Evolutionary conservation across 2,329 filamentous ascomycete genomes (phyloP).

Genomic region (Aspergillus uvarum): DNA sequence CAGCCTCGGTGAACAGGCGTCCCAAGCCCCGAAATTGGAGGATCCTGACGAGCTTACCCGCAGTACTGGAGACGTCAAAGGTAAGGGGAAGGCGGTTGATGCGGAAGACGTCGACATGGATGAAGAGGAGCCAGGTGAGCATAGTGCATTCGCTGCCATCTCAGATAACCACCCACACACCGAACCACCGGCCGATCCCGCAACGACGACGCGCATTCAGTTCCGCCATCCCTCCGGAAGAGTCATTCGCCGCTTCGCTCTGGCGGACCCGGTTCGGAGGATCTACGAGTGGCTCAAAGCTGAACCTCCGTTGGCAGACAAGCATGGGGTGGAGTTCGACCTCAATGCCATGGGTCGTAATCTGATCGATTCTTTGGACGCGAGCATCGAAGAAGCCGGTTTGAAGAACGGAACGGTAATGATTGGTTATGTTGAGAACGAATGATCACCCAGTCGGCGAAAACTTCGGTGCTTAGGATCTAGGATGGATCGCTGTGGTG

Average conservation of each 20-base stretch:
- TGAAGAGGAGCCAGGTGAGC: conserved; percentile 38
- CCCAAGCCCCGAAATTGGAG: conserved; percentile 54
- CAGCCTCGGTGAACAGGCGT: conserved; percentile 64
- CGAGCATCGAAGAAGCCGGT: conserved; percentile 75
- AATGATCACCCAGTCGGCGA: conserved; percentile 8
- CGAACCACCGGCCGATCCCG: conserved; percentile 71
- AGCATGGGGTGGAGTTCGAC: conserved; percentile 77
- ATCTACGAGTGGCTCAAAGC: conserved; percentile 98
- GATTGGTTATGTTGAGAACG: conserved; percentile 79
- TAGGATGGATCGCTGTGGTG: neutral
- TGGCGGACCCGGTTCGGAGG: conserved; percentile 72
- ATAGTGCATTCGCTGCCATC: conserved; percentile 65
- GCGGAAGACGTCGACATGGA: conserved; percentile 38
- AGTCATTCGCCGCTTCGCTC: conserved; percentile 79
- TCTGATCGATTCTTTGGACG: conserved; percentile 71
- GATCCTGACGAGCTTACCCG: conserved; percentile 90
- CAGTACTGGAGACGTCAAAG: conserved; percentile 49
- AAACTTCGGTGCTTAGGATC: neutral
- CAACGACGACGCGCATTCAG: conserved; percentile 81
- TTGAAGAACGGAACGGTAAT: conserved; percentile 93
- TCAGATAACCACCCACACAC: conserved; percentile 69
- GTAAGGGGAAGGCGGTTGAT: conserved; percentile 51
- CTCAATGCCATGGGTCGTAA: conserved; percentile 86
- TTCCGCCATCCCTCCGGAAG: conserved; percentile 83
- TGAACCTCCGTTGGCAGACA: conserved; percentile 71